Base-by-base conservation (phyloP, 495 filamentous ascomycete species). In the Clohesyomyces aquaticus region DNA sequence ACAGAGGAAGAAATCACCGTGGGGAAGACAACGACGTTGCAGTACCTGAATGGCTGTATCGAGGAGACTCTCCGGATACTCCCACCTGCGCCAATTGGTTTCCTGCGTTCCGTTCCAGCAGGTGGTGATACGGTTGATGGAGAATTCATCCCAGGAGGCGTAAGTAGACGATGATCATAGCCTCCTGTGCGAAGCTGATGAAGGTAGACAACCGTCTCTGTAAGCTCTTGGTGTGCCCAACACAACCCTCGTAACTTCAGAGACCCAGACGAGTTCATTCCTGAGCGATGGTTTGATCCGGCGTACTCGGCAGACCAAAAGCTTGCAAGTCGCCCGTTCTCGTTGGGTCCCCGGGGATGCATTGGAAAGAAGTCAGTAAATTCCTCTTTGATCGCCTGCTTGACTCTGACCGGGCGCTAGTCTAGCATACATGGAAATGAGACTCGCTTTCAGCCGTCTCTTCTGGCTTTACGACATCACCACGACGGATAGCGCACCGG, bases 381-480 rank as follows among this genome's bases (percentile, higher is more conserved):
- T 6, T 1, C n/a, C 23, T 51, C 49, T 22, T 42, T 18, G 9
- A 25, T 50, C 2, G 11, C 12, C 41, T 19, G 19, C 14, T 3
- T 14, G 8, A 53, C n/a, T 35, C 23, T 51, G 16, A 52, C 18
- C 2, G 8, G 16, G 19, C 8, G 11, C 1, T 28, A 80, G 78
- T 59, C 70, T 80, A 45, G 76, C 78, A 52, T 79, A 79, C 23
- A 73, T 76, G 9, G 78, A 80, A 66, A 77, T 81, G 73, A 74
- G 75, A 6, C 56, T 79, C 4, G 75, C 77, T 26, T 48, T 80
- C 1, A 70, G 76, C 3, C 69, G 73, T 9, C 57, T 81, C 42
- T 66, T 81, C 29, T 79, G 71, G 70, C 75, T 77, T 26, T 83
- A 81, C 45, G 80, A 83, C 56, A 64, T 80, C 52, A 53, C 63